These are phyloP conservation scores for Ophiocordyceps australis DNA, from an alignment of 2,329 filamentous ascomycete genomes.

Conservation along the genomic window DNA sequence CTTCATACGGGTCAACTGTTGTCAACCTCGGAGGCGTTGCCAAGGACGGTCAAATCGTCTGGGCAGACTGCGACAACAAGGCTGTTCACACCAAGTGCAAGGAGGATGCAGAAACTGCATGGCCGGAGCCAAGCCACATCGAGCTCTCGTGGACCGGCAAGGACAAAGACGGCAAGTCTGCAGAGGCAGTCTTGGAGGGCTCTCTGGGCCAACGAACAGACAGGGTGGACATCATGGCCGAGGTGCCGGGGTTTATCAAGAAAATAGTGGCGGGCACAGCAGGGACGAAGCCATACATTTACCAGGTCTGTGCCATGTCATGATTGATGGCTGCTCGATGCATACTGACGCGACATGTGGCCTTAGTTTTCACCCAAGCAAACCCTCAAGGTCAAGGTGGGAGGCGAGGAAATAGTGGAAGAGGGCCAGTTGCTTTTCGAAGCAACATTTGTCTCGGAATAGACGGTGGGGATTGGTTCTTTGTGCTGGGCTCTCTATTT, in stretches of 20 bases:
- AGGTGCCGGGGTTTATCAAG: slow-evolving; percentile 92
- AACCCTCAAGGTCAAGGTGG: slow-evolving; percentile 68
- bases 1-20: slow-evolving; percentile 72
- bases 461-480: slow-evolving; percentile 3
- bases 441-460: slow-evolving; percentile 83
- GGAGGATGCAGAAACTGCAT: slow-evolving; percentile 61
- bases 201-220: slow-evolving; percentile 54
- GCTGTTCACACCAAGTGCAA: slow-evolving; percentile 52
- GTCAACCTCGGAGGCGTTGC: slow-evolving; percentile 72
- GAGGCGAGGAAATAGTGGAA: slow-evolving; percentile 61
- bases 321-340: not conserved
- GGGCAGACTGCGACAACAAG: slow-evolving; percentile 46
- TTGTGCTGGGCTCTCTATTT: slow-evolving; percentile 1
- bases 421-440: slow-evolving; percentile 69
- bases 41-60: slow-evolving; percentile 64
- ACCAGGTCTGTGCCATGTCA: slow-evolving; percentile 46
- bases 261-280: slow-evolving; percentile 73
- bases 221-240: slow-evolving; percentile 80
- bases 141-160: slow-evolving; percentile 66
- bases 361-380: slow-evolving; percentile 52
- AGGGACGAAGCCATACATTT: slow-evolving; percentile 94
- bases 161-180: slow-evolving; percentile 55
- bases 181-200: slow-evolving; percentile 53
- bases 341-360: not conserved
- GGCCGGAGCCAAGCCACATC: slow-evolving; percentile 68